A percentile compares a stretch with the other conserved stretches of the same genome.
Conservation (phyloP, 129 eudicot species). For the Flaveria ramosissima region DNA sequence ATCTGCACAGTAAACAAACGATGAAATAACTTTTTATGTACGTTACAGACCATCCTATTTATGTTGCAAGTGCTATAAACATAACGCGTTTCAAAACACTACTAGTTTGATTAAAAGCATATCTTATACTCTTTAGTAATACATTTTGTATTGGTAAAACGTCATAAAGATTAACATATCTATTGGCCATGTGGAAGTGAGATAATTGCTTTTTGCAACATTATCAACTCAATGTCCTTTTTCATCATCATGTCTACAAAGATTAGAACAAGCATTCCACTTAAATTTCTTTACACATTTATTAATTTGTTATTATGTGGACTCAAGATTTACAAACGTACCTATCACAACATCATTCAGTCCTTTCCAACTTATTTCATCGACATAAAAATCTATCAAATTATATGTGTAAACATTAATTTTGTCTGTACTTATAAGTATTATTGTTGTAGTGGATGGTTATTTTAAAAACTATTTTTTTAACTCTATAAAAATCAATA, state of each 20-base stretch:
- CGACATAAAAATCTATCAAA: not conserved
- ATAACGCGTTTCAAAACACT: too few relatives aligned
- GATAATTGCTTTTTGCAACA: not conserved
- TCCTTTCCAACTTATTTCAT: not conserved
- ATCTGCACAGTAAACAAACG: too few relatives aligned
- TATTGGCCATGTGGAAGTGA: not conserved
- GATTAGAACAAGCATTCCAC: constrained; percentile 23
- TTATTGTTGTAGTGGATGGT: not conserved
- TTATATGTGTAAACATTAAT: not conserved
- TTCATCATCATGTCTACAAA: constrained; percentile 30
- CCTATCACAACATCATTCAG: not conserved
- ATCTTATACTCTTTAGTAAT: too few relatives aligned
- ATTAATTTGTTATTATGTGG: not conserved
- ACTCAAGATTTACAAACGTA: not conserved
- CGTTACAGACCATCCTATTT: too few relatives aligned
- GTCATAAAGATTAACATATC: not conserved
- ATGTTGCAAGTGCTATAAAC: too few relatives aligned
- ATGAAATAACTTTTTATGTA: too few relatives aligned
- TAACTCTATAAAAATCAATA: too few relatives aligned
- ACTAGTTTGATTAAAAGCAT: too few relatives aligned
- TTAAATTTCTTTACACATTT: not conserved
- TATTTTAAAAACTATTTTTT: too few relatives aligned
- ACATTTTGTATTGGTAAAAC: too few relatives aligned
- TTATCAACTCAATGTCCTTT: constrained; percentile 11
- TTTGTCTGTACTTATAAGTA: not conserved